These are phyloP conservation scores for Trichosporon faecale DNA, from an alignment of 1,284 basidiomycete genomes.

Conservation along the genomic window DNA sequence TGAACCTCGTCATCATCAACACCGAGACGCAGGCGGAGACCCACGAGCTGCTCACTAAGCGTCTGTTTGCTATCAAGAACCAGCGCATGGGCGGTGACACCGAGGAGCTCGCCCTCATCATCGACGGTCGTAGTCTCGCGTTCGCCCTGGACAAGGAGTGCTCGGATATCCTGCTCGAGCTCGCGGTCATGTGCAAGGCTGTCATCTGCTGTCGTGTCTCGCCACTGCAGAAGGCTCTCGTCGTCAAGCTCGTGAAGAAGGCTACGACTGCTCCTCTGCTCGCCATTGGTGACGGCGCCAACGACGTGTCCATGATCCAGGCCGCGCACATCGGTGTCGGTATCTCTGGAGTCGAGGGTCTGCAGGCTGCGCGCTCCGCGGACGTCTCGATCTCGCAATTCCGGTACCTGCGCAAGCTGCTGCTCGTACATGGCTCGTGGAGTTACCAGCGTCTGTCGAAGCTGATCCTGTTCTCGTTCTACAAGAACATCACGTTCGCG, in stretches of 20 bases:
- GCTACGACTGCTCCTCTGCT: conserved; percentile 86
- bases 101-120: conserved; percentile 91
- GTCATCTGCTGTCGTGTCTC: conserved; percentile 68
- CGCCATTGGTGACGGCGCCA: conserved; percentile 73
- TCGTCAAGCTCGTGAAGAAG: conserved; percentile 98
- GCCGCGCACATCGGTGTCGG: conserved; percentile 76
- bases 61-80: conserved; percentile 86
- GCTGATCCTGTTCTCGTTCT: conserved; percentile 91
- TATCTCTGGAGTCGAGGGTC: conserved; percentile 96
- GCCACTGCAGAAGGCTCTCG: conserved; percentile 93
- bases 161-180: conserved; percentile 81
- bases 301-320: conserved; percentile 63
- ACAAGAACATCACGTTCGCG: conserved; percentile 95
- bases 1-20: conserved; percentile 96
- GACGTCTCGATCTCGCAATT: conserved; percentile 99
- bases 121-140: conserved; percentile 81
- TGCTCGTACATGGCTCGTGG: conserved; percentile 98
- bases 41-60: conserved; percentile 81
- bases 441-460: conserved; percentile 94
- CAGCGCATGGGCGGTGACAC: conserved; percentile 85
- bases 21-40: conserved; percentile 82
- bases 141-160: conserved; percentile 92
- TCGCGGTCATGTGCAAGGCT: conserved; percentile 92
- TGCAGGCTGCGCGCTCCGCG: conserved; percentile 94
- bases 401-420: conserved; percentile 89